phyloP scores from a whole-genome alignment of 106 monocot genomes.

The Dendrobium nobile region DNA sequence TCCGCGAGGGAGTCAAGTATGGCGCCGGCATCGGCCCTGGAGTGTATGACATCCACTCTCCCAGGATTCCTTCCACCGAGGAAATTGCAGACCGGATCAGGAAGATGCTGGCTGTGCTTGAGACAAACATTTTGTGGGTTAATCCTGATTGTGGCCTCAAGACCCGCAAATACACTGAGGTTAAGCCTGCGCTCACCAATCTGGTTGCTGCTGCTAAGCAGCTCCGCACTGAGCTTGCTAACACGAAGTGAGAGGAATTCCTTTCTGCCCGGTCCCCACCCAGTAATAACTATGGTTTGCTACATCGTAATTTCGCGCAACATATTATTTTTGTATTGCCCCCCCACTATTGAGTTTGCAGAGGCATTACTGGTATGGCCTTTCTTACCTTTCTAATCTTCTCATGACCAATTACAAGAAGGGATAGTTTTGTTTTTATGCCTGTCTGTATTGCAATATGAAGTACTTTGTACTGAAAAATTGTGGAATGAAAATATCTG shows the following conservation, averaged over 20 bases:
- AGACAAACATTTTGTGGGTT: slow-evolving; percentile 27
- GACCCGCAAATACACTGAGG: slow-evolving; percentile 26
- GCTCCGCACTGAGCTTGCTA: slow-evolving; percentile 20
- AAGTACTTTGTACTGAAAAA: too few species aligned
- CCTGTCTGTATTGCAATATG: too few species aligned
- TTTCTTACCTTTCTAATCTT: too few species aligned
- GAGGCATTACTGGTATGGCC: too few species aligned
- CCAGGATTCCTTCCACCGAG: slow-evolving; percentile 21
- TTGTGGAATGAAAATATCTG: too few species aligned
- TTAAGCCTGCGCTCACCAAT: slow-evolving; percentile 22
- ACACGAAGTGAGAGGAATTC: slow-evolving; percentile 3
- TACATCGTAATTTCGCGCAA: neutral
- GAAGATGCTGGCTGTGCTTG: slow-evolving; percentile 25
- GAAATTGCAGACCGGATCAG: slow-evolving; percentile 25
- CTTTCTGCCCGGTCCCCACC: neutral
- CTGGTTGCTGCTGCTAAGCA: slow-evolving; percentile 23
- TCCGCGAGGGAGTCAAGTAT: slow-evolving; percentile 29
- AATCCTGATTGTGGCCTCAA: slow-evolving; percentile 28
- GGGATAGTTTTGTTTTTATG: too few species aligned
- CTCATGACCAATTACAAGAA: too few species aligned
- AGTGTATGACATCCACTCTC: slow-evolving; percentile 30
- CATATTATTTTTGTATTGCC: too few species aligned
- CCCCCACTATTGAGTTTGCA: too few species aligned
- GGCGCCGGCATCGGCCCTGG: slow-evolving; percentile 26
- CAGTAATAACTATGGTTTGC: neutral